phyloP scores from a whole-genome alignment of 306 rosid species.

The Fragaria ananassa region DNA sequence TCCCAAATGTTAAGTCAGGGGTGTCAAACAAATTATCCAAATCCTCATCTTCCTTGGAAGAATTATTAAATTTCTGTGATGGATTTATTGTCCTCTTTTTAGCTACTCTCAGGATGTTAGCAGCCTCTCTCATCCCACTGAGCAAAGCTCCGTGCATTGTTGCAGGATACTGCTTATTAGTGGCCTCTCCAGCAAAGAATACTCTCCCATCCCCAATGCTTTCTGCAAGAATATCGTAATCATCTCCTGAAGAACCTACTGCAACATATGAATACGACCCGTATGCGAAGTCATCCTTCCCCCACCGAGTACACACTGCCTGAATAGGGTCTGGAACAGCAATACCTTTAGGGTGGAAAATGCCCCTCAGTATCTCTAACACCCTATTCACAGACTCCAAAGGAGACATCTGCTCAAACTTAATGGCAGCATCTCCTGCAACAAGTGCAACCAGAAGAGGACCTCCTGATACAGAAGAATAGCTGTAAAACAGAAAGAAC shows the following conservation, averaged over 20 bases:
- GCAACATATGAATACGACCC: conserved; percentile 92
- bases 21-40: conserved; percentile 46
- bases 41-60: conserved; percentile 34
- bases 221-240: conserved; percentile 79
- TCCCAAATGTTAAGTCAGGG: conserved; percentile 64
- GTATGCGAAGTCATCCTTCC: conserved; percentile 60
- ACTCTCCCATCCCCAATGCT: conserved; percentile 69
- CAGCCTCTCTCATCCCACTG: conserved; percentile 96
- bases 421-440: conserved; percentile 81
- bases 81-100: conserved; percentile 41
- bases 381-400: conserved; percentile 85
- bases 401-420: conserved; percentile 87
- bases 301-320: conserved; percentile 86
- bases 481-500: conserved; percentile 84
- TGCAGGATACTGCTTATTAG: conserved; percentile 84
- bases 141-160: conserved; percentile 94
- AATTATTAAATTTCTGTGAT: conserved; percentile 25
- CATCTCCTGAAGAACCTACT: conserved; percentile 84
- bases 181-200: conserved; percentile 92
- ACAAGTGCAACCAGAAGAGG: conserved; percentile 85
- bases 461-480: conserved; percentile 88
- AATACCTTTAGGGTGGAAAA: conserved; percentile 73
- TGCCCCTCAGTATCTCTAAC: conserved; percentile 56
- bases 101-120: conserved; percentile 71
- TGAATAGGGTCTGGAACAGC: conserved; percentile 77